These are phyloP conservation scores for Paraleonurus japonicus DNA, from an alignment of 257 asterid species.

Conservation along the genomic window DNA sequence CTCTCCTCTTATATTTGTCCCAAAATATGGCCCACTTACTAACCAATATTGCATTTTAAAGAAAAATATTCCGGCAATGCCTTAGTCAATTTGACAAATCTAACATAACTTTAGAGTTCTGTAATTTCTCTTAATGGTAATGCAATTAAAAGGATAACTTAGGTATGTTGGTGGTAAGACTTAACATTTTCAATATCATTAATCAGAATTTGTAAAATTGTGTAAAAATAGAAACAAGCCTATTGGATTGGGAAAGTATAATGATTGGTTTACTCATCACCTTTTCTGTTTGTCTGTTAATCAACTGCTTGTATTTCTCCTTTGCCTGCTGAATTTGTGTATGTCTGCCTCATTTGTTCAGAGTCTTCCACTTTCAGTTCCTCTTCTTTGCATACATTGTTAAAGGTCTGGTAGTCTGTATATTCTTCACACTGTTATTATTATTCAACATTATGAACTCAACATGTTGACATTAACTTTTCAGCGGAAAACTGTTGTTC, in stretches of 20 bases:
- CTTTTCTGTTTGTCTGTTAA: not conserved
- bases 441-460: conserved; percentile 4
- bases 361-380: conserved; percentile 13
- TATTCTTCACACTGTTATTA: conserved; percentile 19
- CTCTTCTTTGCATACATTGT: conserved; percentile 5
- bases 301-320: conserved; percentile 2
- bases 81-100: not conserved
- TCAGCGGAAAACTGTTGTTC: conserved; percentile 64
- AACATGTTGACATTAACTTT: conserved; percentile 26
- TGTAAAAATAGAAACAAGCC: not conserved
- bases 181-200: not conserved
- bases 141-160: not conserved
- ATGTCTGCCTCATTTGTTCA: not conserved
- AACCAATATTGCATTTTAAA: not conserved
- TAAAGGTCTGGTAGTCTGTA: conserved; percentile 13
- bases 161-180: not conserved
- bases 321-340: conserved; percentile 7
- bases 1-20: not conserved
- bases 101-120: not conserved
- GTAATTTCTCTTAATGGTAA: not conserved
- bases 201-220: not conserved
- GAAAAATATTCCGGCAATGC: not conserved
- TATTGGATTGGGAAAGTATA: not conserved
- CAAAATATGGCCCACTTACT: not conserved
- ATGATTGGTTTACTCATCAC: conserved; percentile 8